Percentiles rank a stretch among this genome's conserved stretches.
Evolutionary conservation across 371 early-diverging fungal species (phyloP).

Genomic region (Mucor circinelloides): DNA sequence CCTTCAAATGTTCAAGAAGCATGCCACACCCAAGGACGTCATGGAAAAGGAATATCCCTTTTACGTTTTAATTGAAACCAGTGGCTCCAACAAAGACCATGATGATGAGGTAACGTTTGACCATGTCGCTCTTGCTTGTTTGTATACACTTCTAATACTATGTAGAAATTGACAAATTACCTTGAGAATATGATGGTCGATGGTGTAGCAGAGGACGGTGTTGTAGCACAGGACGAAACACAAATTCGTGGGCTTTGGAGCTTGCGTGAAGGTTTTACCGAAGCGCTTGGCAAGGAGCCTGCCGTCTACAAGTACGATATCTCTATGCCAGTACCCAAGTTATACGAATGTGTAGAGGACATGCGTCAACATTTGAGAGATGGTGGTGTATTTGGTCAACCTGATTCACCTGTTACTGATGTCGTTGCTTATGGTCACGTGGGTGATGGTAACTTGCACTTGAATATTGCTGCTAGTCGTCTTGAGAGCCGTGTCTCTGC

Average conservation of each 20-base stretch:
- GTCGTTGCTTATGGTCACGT: slow-evolving; percentile 93
- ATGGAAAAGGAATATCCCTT: slow-evolving; percentile 76
- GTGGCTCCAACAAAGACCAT: slow-evolving; percentile 90
- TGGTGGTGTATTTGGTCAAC: slow-evolving; percentile 55
- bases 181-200: slow-evolving; percentile 72
- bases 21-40: slow-evolving; percentile 65
- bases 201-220: slow-evolving; percentile 82
- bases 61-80: slow-evolving; percentile 93
- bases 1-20: slow-evolving; percentile 69
- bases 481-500: slow-evolving; percentile 60
- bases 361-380: slow-evolving; percentile 69
- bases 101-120: slow-evolving; percentile 68
- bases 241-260: slow-evolving; percentile 80
- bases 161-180: slow-evolving; percentile 68
- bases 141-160: background rate
- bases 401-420: slow-evolving; percentile 62
- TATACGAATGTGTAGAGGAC: slow-evolving; percentile 87
- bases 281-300: slow-evolving; percentile 83
- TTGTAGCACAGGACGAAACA: slow-evolving; percentile 86
- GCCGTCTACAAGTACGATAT: slow-evolving; percentile 93
- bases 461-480: slow-evolving; percentile 81
- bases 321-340: slow-evolving; percentile 80
- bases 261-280: slow-evolving; percentile 93
- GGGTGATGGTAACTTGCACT: slow-evolving; percentile 88
- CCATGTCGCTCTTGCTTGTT: background rate